phyloP scores from a whole-genome alignment of 163 green algal species.

The Chlorella variabilis region DNA sequence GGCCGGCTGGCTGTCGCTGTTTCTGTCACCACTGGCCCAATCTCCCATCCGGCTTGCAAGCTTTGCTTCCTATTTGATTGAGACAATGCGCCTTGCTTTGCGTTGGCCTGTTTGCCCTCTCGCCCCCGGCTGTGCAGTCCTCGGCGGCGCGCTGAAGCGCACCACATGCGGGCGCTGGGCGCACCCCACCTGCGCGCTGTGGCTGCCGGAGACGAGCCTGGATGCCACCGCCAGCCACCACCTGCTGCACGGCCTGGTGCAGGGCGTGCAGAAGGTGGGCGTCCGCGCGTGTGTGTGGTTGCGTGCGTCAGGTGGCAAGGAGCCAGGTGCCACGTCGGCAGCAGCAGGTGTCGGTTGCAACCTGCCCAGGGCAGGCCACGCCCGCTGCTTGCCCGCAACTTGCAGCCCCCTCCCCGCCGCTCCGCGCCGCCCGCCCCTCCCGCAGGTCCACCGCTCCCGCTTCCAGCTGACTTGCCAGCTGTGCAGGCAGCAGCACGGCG shows the following conservation, averaged over 20 bases:
- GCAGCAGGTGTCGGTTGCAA: no score
- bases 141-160: slow-evolving; percentile 54
- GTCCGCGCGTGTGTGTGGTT: no score
- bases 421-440: not conserved
- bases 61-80: not conserved
- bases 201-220: slow-evolving; percentile 54
- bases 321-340: no score
- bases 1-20: not conserved
- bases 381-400: no score
- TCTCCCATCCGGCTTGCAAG: not conserved
- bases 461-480: slow-evolving; percentile 55
- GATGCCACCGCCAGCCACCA: not conserved
- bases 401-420: no score
- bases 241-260: slow-evolving; percentile 13
- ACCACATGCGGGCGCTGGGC: slow-evolving; percentile 61
- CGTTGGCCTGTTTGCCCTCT: not conserved
- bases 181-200: slow-evolving; percentile 61
- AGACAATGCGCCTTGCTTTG: no score
- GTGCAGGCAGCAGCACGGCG: slow-evolving; percentile 61
- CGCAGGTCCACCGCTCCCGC: slow-evolving; percentile 45
- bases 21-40: not conserved
- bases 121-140: slow-evolving; percentile 26
- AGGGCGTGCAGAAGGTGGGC: slow-evolving; percentile 36
- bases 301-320: no score
- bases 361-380: no score